Base-by-base conservation (phyloP, 2,329 filamentous ascomycete species). In the Gnomoniopsis sp. region DNA sequence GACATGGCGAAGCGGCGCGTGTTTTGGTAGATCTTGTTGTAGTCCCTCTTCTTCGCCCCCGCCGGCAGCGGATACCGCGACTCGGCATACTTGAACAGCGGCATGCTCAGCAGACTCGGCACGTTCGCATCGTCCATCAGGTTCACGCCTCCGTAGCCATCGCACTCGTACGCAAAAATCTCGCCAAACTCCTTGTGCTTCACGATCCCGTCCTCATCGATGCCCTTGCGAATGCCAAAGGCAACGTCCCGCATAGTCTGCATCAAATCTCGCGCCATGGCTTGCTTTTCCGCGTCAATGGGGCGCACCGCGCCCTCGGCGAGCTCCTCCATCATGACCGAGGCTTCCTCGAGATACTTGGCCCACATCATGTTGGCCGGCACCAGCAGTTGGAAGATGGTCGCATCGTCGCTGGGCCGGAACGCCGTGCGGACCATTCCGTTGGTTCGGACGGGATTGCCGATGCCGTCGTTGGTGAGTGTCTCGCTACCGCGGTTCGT, bases 401-500 rank as follows among this genome's bases (percentile, higher is more conserved):
- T 90, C 8, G 90, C 85, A 70, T 96, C 91, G 70, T 96, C 91
- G 57, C 88, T 91, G 0, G 91, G 91, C 1, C 91, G 82, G 75
- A 95, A 95, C 1, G 90, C 89, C 54, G 87, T 90, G 56, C 90
- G 84, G 49, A 95, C 83, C 57, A 96, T 82, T 0, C 89, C 90
- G 2, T 91, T 93, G 36, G 82, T 84, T 60, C 85, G 87, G 14
- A 93, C 80, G 0, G 91, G 91, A 68, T 93, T 93, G 19, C 90
- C 91, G 55, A 88, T 80, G 8, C 91, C 91, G 26, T 77, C 77
- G 56, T 96, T 86, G 62, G 79, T 84, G 10, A 96, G 79, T 0
- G 90, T 93, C 68, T 93, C 90, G 0, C 88, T 91, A 19, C 87
- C 88, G 2, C 82, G 75, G 63, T 83, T 85, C 0, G 90, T 93